Conservation (phyloP, 805 yeast species). For the Saccharomyces jurei region DNA sequence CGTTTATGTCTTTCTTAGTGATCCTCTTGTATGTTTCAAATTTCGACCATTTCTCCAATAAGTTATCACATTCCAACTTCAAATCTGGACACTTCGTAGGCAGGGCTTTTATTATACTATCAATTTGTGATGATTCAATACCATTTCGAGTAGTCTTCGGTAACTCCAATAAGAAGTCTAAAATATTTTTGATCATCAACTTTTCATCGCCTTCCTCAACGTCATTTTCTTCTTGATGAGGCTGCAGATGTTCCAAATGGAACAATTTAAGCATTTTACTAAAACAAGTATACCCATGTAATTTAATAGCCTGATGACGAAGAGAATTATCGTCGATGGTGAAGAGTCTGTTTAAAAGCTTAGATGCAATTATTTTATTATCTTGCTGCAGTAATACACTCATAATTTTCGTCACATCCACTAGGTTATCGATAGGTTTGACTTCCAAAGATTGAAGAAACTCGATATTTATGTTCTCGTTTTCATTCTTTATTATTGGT, state of each 20-base stretch:
- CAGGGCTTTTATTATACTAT: conserved; percentile 39
- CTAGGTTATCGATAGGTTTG: conserved; percentile 37
- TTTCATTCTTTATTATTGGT: conserved; percentile 40
- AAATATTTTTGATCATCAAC: conserved; percentile 37
- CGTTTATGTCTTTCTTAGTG: conserved; percentile 43
- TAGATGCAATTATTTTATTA: conserved; percentile 53
- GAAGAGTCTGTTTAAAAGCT: conserved; percentile 57
- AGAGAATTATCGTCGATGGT: conserved; percentile 41
- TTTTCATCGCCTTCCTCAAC: neutral
- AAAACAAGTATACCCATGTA: conserved; percentile 83
- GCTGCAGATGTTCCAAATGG: neutral
- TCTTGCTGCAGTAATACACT: conserved; percentile 72
- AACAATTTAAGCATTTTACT: conserved; percentile 46
- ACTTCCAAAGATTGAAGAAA: conserved; percentile 56
- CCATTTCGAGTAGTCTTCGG: conserved; percentile 72
- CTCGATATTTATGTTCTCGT: conserved; percentile 51
- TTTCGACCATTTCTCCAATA: conserved; percentile 62
- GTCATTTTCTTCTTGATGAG: conserved; percentile 28
- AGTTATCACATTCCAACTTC: conserved; percentile 26
- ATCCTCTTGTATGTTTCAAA: conserved; percentile 80
- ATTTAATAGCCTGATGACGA: conserved; percentile 53
- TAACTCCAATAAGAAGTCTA: conserved; percentile 54
- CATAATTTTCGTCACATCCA: conserved; percentile 71
- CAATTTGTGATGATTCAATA: conserved; percentile 67
- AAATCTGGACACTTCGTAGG: conserved; percentile 25